Base-by-base conservation (phyloP, 257 asterid genomes). In the Forsythia suspensa region DNA sequence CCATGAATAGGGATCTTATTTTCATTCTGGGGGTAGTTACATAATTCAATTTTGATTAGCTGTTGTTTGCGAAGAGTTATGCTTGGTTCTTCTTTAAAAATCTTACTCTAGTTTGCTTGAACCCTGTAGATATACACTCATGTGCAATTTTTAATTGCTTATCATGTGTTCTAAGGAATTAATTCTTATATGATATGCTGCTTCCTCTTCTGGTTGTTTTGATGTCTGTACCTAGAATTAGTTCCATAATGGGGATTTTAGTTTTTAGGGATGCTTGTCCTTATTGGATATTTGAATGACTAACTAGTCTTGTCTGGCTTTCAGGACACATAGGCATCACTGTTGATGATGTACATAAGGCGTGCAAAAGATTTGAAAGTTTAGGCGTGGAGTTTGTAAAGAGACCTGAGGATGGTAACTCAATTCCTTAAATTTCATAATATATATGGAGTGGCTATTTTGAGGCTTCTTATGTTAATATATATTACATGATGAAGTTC, bases 291-390 rank as follows among this genome's bases (percentile, higher is more conserved):
- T 52, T 78, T 39, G 70, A 79, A 39, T 42, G 67, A 44, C 34
- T 84, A 68, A 78, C 24, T 46, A 74, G 72, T 75, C 39, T 40
- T 29, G 39, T 52, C 68, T 42, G 71, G 38, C 68, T 86, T 87
- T 70, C 90, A 95, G 98, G 96, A 76, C 99, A 95, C 86, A 86
- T 92, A 51, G 97, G 98, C 34, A 79, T 95, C 77, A 93, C 96
- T 41, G 98, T 91, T 59, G 97, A 93, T 80, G 90, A 95, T 80
- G 88, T 87, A 34, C 75, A 86, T 82, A 89, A 88, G 87, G 98
- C 98, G 5, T 93, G 97, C 78, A 57, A 89, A 84, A 88, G 99
- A 88, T 93, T 95, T 75, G 98, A 93, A 82, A 85, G 89, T 79
- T 81, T 90, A 76, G 96, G 97, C 73, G 97, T 95, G 76, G 91